Percentiles rank a stretch among this genome's conserved stretches.
Conservation (phyloP, 2,329 filamentous ascomycete species). For the Aspergillus brunneoviolaceus region DNA sequence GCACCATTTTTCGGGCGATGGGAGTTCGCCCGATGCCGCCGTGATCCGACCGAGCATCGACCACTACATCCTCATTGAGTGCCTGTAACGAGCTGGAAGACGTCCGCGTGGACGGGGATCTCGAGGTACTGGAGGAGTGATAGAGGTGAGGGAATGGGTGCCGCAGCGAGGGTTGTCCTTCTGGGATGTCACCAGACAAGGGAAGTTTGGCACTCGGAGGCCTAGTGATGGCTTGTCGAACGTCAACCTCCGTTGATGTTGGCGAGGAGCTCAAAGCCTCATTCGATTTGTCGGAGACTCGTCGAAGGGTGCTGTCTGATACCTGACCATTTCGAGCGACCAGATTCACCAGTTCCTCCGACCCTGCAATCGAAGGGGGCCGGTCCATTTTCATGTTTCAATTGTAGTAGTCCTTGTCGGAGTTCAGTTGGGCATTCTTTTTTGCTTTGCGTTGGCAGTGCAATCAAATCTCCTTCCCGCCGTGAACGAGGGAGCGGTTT, state of each 20-base stretch:
- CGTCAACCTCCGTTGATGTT: conserved; percentile 23
- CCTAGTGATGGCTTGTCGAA: conserved; percentile 23
- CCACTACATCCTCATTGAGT: conserved; percentile 39
- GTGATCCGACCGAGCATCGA: conserved; percentile 37
- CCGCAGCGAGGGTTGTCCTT: conserved; percentile 33
- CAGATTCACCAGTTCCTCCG: conserved; percentile 30
- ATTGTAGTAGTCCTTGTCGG: conserved; percentile 23
- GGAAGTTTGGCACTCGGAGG: conserved; percentile 28
- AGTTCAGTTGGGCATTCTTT: conserved; percentile 32
- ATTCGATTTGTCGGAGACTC: conserved; percentile 20
- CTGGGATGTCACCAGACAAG: conserved; percentile 26
- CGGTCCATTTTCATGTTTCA: conserved; percentile 35
- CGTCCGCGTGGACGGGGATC: conserved; percentile 39
- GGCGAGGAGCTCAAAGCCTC: conserved; percentile 23
- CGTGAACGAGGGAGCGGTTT: neutral
- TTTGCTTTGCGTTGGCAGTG: conserved; percentile 10
- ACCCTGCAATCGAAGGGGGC: conserved; percentile 29
- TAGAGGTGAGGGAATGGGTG: conserved; percentile 36
- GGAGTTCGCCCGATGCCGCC: conserved; percentile 24
- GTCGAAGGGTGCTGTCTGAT: conserved; percentile 21
- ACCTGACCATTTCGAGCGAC: conserved; percentile 26
- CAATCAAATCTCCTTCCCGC: conserved; percentile 4
- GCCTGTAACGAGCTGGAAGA: conserved; percentile 45
- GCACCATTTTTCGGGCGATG: conserved; percentile 29
- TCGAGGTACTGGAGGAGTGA: conserved; percentile 36